Base-by-base conservation (phyloP, 495 filamentous ascomycete genomes). In the Penicillium silybi region DNA sequence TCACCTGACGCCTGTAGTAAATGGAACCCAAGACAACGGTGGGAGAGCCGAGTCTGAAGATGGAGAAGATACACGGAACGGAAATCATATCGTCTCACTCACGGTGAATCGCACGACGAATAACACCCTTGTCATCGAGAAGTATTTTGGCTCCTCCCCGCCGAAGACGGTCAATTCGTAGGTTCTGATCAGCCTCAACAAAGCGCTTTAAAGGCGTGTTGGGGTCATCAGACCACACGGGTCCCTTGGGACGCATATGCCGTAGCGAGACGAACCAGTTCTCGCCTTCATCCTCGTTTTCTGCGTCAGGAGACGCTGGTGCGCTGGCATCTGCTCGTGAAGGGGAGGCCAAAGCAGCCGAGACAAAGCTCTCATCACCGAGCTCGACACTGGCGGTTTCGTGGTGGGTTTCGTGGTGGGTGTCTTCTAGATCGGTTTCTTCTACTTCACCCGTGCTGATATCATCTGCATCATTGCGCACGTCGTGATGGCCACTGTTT, bases 311-410 rank as follows among this genome's bases (percentile, higher is more conserved):
- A 13, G 40, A 38, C 2, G 38, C 27, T 15, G 53, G 52, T 38
- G 52, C 13, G 15, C 20, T 44, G 18, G 16, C 34, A 35, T 46
- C 38, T n/a, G 41, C 3, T n/a, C 22, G n/a, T 5, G 44, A 26
- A 8, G 17, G 41, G 11, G 44, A 44, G 7, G 38, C 18, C 16
- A 9, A n/a, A 3, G 44, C 19, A 23, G 40, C 22, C 13, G 60
- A 54, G 18, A 48, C 27, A n/a, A 54, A 52, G 4, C 39, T 45
- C 1, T 68, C 66, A 26, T 67, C 68, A n/a, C 72, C 71, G 6
- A 75, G 64, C 44, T 77, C 73, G 29, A 75, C 57, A 46, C 73
- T 77, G 25, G 72, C 73, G 17, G 68, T 71, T 50, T 69, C 66
- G 47, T 74, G 72, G 8, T 51, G 44, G 17, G 68, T 71, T 50